Base-by-base conservation (phyloP, 305 asterid genomes). In the Rubia peregrina region DNA sequence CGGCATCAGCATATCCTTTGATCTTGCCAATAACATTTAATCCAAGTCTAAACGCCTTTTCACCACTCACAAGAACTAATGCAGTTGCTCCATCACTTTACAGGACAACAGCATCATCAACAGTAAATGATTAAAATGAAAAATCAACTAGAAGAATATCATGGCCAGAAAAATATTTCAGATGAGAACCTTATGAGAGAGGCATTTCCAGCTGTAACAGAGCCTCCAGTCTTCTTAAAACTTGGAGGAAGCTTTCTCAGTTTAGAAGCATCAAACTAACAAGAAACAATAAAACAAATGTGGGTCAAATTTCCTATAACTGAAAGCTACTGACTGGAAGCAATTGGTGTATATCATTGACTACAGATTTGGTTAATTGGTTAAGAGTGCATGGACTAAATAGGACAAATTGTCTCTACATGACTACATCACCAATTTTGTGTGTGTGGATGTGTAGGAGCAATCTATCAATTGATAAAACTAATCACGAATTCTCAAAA, bases 1-100 rank as follows among this genome's bases (percentile, higher is more conserved):
- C 99, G 60, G 97, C 97, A 77, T 95, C 99, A 44, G 99, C 97
- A 83, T 70, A 87, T 77, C 98, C 99, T 82, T 89, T 84, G 77
- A 95, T 87, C 76, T 77, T 88, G 72, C 95, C 96, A 61, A 91
- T 87, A 68, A 91, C 92, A 53, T 82, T 77, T 76, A 95, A 78
- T 74, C 98, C 97, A 76, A 80, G 96, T 71, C 87, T 87, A 76
- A 80, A 75, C 33, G 91, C 98, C 83, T 76, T 85, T 75, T 83
- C 84, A 75, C 97, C 98, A 74, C 96, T 91, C 80, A 91, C 98
- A n/a, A 95, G 90, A 68, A 91, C 97, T 72, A 95, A 74, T 43
- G 99, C 98, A 64, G 98, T 97, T 44, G 99, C 99, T 61, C 99
- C 99, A 75, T 95, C 98, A 83, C 99, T 95, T 74, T 75, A 76